Percentiles rank a stretch among this genome's conserved stretches.
Evolutionary conservation across 345 rosid species (phyloP).

Genomic region (Alliaria petiolata): DNA sequence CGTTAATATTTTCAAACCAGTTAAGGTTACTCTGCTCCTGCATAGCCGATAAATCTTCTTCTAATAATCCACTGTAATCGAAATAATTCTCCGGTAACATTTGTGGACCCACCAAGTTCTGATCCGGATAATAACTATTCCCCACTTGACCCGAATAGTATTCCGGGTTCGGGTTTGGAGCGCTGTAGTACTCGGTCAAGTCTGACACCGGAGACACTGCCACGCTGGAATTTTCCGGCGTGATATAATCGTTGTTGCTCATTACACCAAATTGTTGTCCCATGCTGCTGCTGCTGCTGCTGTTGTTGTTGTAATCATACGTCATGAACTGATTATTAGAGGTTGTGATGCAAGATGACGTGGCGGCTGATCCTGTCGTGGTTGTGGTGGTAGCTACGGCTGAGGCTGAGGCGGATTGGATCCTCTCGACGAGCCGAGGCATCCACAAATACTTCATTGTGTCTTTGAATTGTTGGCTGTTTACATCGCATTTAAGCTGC

Average conservation of each 20-base stretch:
- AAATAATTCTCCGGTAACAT: slow-evolving; percentile 37
- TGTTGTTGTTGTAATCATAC: slow-evolving; percentile 32
- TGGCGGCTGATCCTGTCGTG: slow-evolving; percentile 27
- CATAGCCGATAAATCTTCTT: slow-evolving; percentile 24
- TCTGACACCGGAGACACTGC: slow-evolving; percentile 65
- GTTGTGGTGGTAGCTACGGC: slow-evolving; percentile 10
- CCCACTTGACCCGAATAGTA: slow-evolving; percentile 40
- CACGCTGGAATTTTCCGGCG: slow-evolving; percentile 66
- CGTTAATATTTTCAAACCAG: slow-evolving; percentile 50
- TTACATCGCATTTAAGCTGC: slow-evolving; percentile 80
- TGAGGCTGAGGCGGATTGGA: slow-evolving; percentile 55
- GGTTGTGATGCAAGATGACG: slow-evolving; percentile 32
- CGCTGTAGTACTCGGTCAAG: slow-evolving; percentile 56
- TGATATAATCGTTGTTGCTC: slow-evolving; percentile 34
- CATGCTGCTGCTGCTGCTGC: slow-evolving; percentile 32
- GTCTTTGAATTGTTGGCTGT: slow-evolving; percentile 85
- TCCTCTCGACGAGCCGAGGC: slow-evolving; percentile 84
- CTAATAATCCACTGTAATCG: slow-evolving; percentile 38
- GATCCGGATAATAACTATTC: slow-evolving; percentile 42
- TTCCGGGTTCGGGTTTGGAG: slow-evolving; percentile 44
- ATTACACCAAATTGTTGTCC: slow-evolving; percentile 29
- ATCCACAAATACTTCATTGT: slow-evolving; percentile 79
- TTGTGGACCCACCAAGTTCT: slow-evolving; percentile 39
- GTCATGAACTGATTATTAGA: slow-evolving; percentile 26
- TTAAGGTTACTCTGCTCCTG: slow-evolving; percentile 49